These are phyloP conservation scores for Hirschioporus abietinus DNA, from an alignment of 768 basidiomycete species.

Conservation along the genomic window DNA sequence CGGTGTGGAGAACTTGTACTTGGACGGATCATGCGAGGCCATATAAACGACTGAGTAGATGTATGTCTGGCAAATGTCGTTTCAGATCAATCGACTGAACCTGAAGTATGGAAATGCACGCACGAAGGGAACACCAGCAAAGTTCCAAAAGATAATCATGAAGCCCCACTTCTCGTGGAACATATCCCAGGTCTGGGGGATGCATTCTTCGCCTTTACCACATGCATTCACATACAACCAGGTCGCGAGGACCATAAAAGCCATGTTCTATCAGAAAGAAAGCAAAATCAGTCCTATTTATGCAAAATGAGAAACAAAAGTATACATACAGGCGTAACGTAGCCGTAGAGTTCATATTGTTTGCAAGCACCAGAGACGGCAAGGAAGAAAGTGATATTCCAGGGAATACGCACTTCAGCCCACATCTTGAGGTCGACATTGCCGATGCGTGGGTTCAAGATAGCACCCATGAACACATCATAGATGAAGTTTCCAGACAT, in stretches of 20 bases:
- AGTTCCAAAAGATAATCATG: constrained; percentile 98
- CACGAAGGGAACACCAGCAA: constrained; percentile 89
- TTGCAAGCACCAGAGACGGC: constrained; percentile 91
- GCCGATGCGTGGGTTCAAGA: constrained; percentile 89
- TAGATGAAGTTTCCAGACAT: constrained; percentile 96
- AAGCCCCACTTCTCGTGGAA: constrained; percentile 99
- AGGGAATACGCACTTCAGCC: constrained; percentile 94
- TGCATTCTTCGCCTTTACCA: constrained; percentile 91
- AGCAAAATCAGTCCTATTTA: background rate
- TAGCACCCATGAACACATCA: constrained; percentile 95
- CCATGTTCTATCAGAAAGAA: constrained; percentile 68
- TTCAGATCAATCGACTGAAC: constrained; percentile 3
- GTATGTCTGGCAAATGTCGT: constrained; percentile 58
- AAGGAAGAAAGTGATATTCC: constrained; percentile 93
- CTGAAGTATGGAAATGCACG: constrained; percentile 24
- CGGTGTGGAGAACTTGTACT: constrained; percentile 79
- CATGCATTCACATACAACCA: constrained; percentile 97
- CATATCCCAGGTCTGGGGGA: constrained; percentile 99
- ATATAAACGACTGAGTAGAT: constrained; percentile 98
- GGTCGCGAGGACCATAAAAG: constrained; percentile 92
- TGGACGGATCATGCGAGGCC: constrained; percentile 86
- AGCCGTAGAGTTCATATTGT: constrained; percentile 89
- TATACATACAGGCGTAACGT: constrained; percentile 76
- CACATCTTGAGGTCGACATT: constrained; percentile 97
- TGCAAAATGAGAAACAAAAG: background rate